Conservation (phyloP, 2,329 filamentous ascomycete species). For the Blumeriella jaapii region DNA sequence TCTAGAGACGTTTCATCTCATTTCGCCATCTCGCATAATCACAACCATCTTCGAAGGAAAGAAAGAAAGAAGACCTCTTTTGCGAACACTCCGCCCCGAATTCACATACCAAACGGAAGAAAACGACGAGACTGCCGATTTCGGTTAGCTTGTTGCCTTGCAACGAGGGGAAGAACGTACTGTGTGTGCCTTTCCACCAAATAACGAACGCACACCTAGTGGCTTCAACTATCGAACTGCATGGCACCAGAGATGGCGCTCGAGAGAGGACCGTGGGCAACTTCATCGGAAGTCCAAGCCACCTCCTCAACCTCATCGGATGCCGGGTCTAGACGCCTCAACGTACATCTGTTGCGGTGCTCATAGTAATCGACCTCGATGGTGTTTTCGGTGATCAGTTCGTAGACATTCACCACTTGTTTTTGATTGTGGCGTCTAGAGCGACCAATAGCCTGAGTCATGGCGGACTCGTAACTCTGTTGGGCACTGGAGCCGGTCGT, state of each 20-base stretch:
- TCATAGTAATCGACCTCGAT: conserved; percentile 15
- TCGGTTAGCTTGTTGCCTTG: too few species aligned
- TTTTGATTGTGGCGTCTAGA: conserved; percentile 45
- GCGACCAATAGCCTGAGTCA: conserved; percentile 53
- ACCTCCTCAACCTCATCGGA: background rate
- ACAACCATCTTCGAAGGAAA: too few species aligned
- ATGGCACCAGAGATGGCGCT: background rate
- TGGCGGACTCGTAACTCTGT: conserved; percentile 43
- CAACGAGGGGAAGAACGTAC: too few species aligned
- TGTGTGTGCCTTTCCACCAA: background rate
- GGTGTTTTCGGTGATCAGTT: conserved; percentile 15
- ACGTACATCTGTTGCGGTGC: conserved; percentile 1
- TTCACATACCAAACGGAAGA: too few species aligned
- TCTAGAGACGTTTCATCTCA: too few species aligned
- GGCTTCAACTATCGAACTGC: background rate
- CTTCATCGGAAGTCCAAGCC: background rate
- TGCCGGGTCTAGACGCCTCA: background rate
- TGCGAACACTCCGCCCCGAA: too few species aligned
- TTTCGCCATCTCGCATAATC: too few species aligned
- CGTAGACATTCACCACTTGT: conserved; percentile 44
- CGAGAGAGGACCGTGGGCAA: background rate
- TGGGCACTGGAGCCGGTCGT: conserved; percentile 30
- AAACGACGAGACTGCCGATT: too few species aligned
- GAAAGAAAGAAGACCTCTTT: background rate
- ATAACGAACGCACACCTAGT: background rate